phyloP scores from a whole-genome alignment of 257 asterid genomes.

The Solanum lycopersicoides region DNA sequence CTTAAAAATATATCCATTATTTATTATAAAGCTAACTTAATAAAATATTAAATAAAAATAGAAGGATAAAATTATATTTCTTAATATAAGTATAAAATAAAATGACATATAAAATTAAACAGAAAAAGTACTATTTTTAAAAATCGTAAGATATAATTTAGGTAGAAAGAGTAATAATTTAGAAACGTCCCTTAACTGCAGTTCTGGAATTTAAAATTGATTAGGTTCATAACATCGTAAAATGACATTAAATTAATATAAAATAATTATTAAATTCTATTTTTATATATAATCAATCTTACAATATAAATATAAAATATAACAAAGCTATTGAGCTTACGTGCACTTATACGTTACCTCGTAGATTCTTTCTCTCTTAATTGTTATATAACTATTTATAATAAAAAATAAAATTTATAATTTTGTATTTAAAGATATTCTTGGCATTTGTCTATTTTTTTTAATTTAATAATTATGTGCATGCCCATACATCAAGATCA shows the following conservation, averaged over 20 bases:
- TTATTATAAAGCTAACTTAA: too few relatives aligned
- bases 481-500: not conserved
- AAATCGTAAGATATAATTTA: not conserved
- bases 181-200: not conserved
- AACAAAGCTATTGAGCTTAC: not conserved
- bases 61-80: too few relatives aligned
- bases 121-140: accelerated
- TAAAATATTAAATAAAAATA: too few relatives aligned
- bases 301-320: not conserved
- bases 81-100: too few relatives aligned
- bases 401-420: not conserved
- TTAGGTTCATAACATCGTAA: not conserved
- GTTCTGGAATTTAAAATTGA: not conserved
- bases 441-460: not conserved
- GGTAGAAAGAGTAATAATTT: not conserved
- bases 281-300: not conserved
- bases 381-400: not conserved
- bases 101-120: too few relatives aligned
- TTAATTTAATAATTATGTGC: not conserved
- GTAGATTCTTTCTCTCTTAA: not conserved
- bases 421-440: not conserved
- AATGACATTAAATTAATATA: not conserved
- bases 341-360: not conserved
- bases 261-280: not conserved
- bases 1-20: accelerated